phyloP scores from a whole-genome alignment of 2,329 filamentous ascomycete genomes.

The Trichoderma breve region DNA sequence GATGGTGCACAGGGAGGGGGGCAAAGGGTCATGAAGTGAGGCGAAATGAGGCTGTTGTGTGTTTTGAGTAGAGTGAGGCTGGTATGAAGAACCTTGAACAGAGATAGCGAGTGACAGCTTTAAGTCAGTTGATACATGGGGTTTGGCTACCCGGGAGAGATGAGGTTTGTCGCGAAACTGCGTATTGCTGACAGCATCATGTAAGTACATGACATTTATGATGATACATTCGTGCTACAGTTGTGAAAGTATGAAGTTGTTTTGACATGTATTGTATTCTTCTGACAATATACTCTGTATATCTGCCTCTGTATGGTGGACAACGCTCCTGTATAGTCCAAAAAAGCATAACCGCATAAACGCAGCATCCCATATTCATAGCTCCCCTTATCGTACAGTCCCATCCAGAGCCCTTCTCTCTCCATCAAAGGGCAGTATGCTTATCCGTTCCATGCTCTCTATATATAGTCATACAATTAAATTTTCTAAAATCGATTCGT shows the following conservation, averaged over 20 bases:
- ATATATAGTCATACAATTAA: constrained; percentile 16
- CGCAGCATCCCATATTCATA: neutral
- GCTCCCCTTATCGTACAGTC: constrained; percentile 4
- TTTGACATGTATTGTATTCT: neutral
- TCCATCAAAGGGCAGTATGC: neutral
- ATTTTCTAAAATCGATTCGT: constrained; percentile 2
- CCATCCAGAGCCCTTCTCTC: neutral
- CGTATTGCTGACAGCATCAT: neutral
- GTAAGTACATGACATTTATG: neutral
- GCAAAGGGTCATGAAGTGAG: neutral
- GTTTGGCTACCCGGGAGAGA: neutral
- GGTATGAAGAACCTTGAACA: neutral
- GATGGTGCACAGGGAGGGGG: neutral
- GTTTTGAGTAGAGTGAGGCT: neutral
- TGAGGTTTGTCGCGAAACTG: neutral
- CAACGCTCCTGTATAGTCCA: neutral
- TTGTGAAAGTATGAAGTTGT: neutral
- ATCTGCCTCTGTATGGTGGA: neutral
- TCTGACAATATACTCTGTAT: neutral
- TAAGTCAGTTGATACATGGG: neutral
- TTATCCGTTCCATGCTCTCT: constrained; percentile 15
- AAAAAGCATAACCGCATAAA: neutral
- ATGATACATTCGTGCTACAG: neutral
- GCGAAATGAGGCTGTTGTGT: neutral
- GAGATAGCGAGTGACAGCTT: neutral